A percentile compares a stretch with the other conserved stretches of the same genome.
These are phyloP conservation scores for Boletus vinaceobasis DNA, from an alignment of 768 basidiomycete genomes.

Conservation along the genomic window DNA sequence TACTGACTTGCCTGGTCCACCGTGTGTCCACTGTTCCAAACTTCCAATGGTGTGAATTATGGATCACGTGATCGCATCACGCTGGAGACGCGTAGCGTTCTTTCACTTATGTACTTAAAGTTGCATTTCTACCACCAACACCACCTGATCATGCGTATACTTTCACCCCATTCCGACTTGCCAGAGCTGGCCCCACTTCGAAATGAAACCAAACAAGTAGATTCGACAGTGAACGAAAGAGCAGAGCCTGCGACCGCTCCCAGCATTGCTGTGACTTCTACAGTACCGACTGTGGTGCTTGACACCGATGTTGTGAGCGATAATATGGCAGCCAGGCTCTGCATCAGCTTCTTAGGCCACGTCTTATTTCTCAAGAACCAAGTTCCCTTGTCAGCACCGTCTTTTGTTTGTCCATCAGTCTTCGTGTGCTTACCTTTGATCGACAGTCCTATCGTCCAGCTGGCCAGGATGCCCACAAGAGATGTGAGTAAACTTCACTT, in stretches of 20 bases:
- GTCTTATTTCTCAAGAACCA: constrained; percentile 77
- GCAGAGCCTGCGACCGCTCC: not conserved
- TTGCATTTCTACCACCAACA: not conserved
- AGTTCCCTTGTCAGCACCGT: constrained; percentile 63
- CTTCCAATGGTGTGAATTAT: no score
- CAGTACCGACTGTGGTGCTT: constrained; percentile 42
- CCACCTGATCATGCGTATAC: constrained; percentile 13
- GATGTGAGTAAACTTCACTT: constrained; percentile 34
- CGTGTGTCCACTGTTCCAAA: no score
- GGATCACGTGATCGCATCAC: constrained; percentile 4
- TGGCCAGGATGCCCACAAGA: constrained; percentile 49
- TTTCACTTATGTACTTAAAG: not conserved
- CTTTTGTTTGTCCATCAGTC: not conserved
- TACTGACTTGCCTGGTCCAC: no score
- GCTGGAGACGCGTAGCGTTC: not conserved
- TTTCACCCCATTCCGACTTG: constrained; percentile 2
- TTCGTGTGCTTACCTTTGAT: not conserved
- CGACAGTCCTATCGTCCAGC: constrained; percentile 63
- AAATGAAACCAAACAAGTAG: not conserved
- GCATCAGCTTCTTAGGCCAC: constrained; percentile 61
- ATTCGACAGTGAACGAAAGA: not conserved
- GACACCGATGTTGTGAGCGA: constrained; percentile 53
- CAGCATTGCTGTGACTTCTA: constrained; percentile 1
- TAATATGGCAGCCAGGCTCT: constrained; percentile 60
- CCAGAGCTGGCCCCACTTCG: not conserved